Evolutionary conservation across 2,329 filamentous ascomycete genomes (phyloP).

Genomic region (Helicocarpus griseus): DNA sequence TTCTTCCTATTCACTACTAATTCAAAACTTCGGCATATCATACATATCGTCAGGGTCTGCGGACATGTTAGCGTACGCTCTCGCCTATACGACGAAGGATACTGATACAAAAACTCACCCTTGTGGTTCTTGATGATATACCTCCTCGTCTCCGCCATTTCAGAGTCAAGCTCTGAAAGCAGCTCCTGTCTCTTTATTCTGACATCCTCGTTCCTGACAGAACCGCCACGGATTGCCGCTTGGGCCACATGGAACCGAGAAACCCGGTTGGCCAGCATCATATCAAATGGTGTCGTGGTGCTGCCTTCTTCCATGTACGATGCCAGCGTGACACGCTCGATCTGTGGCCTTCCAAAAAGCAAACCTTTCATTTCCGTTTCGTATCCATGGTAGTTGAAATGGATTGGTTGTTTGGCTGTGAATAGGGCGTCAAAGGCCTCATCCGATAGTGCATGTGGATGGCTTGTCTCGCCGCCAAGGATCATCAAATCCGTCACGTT

Average conservation of each 20-base stretch:
- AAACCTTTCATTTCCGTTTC: conserved; percentile 50
- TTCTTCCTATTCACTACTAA: neutral
- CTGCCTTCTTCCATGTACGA: conserved; percentile 57
- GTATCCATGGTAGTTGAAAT: conserved; percentile 63
- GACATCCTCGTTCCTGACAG: conserved; percentile 41
- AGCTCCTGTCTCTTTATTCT: conserved; percentile 37
- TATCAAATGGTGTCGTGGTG: conserved; percentile 60
- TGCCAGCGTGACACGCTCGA: conserved; percentile 46
- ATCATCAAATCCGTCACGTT: conserved; percentile 61
- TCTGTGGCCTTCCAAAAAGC: conserved; percentile 47
- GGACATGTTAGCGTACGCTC: conserved; percentile 1
- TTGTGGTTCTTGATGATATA: conserved; percentile 46
- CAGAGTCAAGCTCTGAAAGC: conserved; percentile 39
- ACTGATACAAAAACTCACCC: conserved; percentile 31
- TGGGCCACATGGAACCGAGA: conserved; percentile 52
- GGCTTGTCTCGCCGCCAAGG: conserved; percentile 43
- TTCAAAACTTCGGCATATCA: conserved; percentile 36
- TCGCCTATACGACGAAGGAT: neutral
- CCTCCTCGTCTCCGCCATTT: conserved; percentile 40
- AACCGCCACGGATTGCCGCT: conserved; percentile 42
- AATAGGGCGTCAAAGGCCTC: conserved; percentile 49
- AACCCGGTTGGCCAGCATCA: conserved; percentile 56
- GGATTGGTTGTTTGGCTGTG: conserved; percentile 44
- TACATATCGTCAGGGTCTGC: conserved; percentile 46
- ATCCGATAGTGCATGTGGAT: conserved; percentile 49